Conservation (phyloP, 139 green algal genomes). For the Helicosporidium sp. region DNA sequence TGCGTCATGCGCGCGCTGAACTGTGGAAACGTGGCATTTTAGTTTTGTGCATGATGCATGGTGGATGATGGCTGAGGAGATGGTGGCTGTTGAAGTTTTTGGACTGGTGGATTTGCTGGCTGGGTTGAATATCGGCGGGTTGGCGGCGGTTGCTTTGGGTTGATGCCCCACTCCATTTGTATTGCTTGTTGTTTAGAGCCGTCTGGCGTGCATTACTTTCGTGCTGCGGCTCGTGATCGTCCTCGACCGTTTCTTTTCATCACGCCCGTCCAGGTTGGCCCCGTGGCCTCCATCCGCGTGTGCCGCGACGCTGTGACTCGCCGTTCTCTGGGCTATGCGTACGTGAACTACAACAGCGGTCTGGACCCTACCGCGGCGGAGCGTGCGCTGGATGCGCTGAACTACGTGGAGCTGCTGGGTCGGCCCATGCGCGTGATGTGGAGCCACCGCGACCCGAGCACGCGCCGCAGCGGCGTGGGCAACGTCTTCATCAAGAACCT, state of each 20-base stretch:
- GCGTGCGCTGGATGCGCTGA: constrained; percentile 67
- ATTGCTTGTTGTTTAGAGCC: too few relatives aligned
- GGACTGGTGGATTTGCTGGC: too few relatives aligned
- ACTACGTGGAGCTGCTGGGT: constrained; percentile 67
- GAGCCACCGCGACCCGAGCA: constrained; percentile 57
- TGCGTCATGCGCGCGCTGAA: too few relatives aligned
- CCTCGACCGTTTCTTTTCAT: background rate
- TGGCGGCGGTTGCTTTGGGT: too few relatives aligned
- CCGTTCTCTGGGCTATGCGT: constrained; percentile 81
- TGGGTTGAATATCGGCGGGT: too few relatives aligned
- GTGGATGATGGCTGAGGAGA: too few relatives aligned
- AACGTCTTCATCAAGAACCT: constrained; percentile 98
- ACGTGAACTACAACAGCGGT: constrained; percentile 82
- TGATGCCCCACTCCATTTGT: too few relatives aligned
- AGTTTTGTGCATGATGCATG: too few relatives aligned
- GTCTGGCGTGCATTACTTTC: too few relatives aligned
- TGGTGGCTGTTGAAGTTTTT: too few relatives aligned
- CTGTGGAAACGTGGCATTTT: too few relatives aligned
- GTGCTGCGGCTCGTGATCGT: constrained; percentile 1
- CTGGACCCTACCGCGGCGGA: constrained; percentile 51
- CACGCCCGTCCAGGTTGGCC: constrained; percentile 49
- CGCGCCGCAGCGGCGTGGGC: constrained; percentile 51
- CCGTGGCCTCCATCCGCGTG: constrained; percentile 74
- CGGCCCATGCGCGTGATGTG: constrained; percentile 90
- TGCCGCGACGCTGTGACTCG: constrained; percentile 80